Base-by-base conservation (phyloP, 1,139 yeast species). In the Scheffersomyces segobiensis region DNA sequence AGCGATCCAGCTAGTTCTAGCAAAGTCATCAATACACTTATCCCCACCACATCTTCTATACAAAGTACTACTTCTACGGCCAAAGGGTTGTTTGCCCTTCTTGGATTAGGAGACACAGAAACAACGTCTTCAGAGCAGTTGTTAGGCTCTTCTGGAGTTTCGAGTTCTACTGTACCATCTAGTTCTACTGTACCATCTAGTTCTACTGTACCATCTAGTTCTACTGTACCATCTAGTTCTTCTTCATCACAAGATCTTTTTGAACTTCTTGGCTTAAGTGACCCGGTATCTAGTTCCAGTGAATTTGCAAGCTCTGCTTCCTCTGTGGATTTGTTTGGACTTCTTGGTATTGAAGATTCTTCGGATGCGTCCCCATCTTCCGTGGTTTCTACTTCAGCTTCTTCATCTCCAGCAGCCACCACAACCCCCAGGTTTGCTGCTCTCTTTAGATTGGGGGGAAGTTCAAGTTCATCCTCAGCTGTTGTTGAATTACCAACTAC, bases 201-300 rank as follows among this genome's bases (percentile, higher is more conserved):
- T 20, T 22, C 55, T 4, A 32, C 50, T 42, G 32, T 46, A 32
- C 12, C 24, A 8, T 32, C 53, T 17, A 42, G 46, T 24, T n/a
- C 53, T 50, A 8, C 26, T 20, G 42, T 22, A 3, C 51, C 56
- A 22, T 50, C 56, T 24, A 47, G 50, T 22, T 50, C n/a, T n/a
- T n/a, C 32, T 2, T 24, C 32, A 6, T 24, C 32, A 24, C 10
- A 24, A 24, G 32, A 24, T 10, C 5, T 24, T 24, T 24, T 24
- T 19, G 21, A 47, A 47, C 22, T 47, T 21, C 49, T 47, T 47
- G 49, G 49, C 32, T 24, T 24, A 6, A 24, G 32, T 10, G 32
- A 24, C 10, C 8, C 32, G 8, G 32, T 24, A 18, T 50, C 56
- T 24, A 47, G 50, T 22, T 50, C 53, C 2, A 24, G 32, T 10